Conservation (phyloP, 1,139 yeast genomes). For the Suhomyces taliae region DNA sequence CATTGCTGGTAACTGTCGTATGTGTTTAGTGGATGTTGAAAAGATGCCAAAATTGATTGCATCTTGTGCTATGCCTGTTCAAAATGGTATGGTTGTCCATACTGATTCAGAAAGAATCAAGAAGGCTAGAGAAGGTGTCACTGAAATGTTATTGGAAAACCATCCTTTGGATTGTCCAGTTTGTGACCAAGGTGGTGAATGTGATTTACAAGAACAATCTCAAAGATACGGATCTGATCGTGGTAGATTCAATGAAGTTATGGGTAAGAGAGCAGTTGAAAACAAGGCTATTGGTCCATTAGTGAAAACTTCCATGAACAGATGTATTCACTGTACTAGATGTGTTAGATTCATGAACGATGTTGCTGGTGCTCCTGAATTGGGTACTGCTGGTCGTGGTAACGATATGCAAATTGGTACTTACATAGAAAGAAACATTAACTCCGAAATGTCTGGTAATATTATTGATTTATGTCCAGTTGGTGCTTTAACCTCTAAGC, state of each 20-base stretch:
- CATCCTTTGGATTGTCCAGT: slow-evolving; percentile 94
- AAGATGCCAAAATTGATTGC: slow-evolving; percentile 90
- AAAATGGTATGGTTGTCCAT: slow-evolving; percentile 84
- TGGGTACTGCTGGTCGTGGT: slow-evolving; percentile 89
- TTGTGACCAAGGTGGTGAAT: slow-evolving; percentile 94
- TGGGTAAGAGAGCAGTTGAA: slow-evolving; percentile 88
- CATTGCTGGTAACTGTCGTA: slow-evolving; percentile 93
- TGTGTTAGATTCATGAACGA: slow-evolving; percentile 90
- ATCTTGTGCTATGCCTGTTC: slow-evolving; percentile 89
- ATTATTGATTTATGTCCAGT: slow-evolving; percentile 89
- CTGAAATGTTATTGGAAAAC: slow-evolving; percentile 84
- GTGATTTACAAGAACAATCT: slow-evolving; percentile 89
- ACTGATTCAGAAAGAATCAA: slow-evolving; percentile 79
- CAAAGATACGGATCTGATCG: slow-evolving; percentile 84
- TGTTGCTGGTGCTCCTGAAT: slow-evolving; percentile 90
- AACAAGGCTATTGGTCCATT: slow-evolving; percentile 90
- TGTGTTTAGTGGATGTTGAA: slow-evolving; percentile 91
- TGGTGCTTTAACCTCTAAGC: slow-evolving; percentile 88
- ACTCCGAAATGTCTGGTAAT: slow-evolving; percentile 85
- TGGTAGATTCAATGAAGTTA: slow-evolving; percentile 78
- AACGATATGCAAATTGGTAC: slow-evolving; percentile 92
- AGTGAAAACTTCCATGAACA: slow-evolving; percentile 87
- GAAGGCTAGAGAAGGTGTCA: slow-evolving; percentile 87
- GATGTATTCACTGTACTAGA: slow-evolving; percentile 92
- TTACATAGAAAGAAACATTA: slow-evolving; percentile 79